Evolutionary conservation across 164 flowering plant species (phyloP), one percentile per base, ranked within the genome.

Genomic region (Magnolia sinica): DNA sequence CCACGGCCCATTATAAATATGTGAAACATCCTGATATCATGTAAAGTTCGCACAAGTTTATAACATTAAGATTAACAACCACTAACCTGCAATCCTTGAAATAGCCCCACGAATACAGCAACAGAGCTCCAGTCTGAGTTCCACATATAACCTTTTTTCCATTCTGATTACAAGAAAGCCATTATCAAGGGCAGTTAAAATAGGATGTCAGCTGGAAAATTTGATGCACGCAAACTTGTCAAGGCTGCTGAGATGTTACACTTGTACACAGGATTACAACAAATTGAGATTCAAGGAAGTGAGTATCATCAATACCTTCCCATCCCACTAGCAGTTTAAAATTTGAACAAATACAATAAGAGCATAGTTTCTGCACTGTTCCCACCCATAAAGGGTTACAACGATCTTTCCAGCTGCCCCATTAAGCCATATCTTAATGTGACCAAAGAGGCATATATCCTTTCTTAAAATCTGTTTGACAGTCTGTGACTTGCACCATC

Each of bases 21-120:
- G 8, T 69, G 72, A 45, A 19, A 13, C 50, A 2, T 18, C 19
- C 8, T 11, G 6, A 24, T 52, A 71, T n/a, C 7, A 51, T 23
- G 23, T 31, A 16, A 55, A 55, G 61, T 11, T 18, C 14, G 45
- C 7, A 37, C 45, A 37, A 37, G 45, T 37, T 37, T 8, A 52
- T 14, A 23, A 14, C 71, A 68, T 11, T 27, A 69, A 61, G 7
- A 59, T 76, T 63, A 8, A 50, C 29, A 68, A 37, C 2, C 66
- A 50, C 77, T 64, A 83, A 94, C 99, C 99, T 96, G 96, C 97
- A 93, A 82, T 96, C 98, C 85, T 90, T 87, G 88, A 94, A 93
- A 79, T 77, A 86, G 8, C 98, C 99, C 98, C 98, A 96, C 20
- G 98, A 92, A 81, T 96, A 96, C 75, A 96, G 73, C 49, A 96